Evolutionary conservation across 805 yeast genomes (phyloP).

Genomic region (Martiniozyma abietophila): DNA sequence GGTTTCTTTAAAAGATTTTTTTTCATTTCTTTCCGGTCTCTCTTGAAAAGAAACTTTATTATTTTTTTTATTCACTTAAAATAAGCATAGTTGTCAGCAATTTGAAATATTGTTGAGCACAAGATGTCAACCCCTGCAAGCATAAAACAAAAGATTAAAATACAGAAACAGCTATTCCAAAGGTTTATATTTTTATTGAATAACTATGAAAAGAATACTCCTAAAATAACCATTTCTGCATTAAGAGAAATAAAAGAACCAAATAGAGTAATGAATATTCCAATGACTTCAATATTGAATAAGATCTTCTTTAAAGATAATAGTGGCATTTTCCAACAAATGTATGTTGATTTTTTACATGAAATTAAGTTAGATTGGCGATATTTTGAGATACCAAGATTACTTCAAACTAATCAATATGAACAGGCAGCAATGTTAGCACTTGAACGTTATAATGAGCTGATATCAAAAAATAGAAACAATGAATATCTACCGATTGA

Average conservation of each 20-base stretch:
- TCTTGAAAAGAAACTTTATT: too few relatives aligned
- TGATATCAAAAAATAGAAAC: too few relatives aligned
- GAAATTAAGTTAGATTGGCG: conserved; percentile 6
- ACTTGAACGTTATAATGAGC: conserved; percentile 7
- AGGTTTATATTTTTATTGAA: conserved; percentile 1
- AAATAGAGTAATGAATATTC: conserved; percentile 1
- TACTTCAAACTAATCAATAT: conserved; percentile 15
- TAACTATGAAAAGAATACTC: not conserved
- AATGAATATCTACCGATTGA: not conserved
- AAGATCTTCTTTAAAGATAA: conserved; percentile 11
- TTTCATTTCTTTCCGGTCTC: too few relatives aligned
- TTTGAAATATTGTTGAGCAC: too few relatives aligned
- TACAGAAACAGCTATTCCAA: too few relatives aligned
- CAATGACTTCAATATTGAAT: conserved; percentile 10
- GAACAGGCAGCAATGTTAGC: conserved; percentile 16
- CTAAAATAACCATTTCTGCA: not conserved
- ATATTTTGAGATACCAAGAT: conserved; percentile 15
- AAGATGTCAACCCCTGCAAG: too few relatives aligned
- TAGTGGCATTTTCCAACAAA: conserved; percentile 8
- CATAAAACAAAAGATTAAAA: too few relatives aligned
- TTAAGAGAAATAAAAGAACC: conserved; percentile 3
- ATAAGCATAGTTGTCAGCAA: too few relatives aligned
- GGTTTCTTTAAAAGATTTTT: too few relatives aligned
- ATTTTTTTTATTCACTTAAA: too few relatives aligned
- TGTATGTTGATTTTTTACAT: conserved; percentile 10